Evolutionary conservation across 2,329 filamentous ascomycete species (phyloP), one percentile per base, ranked within the genome.

Genomic region (Beauveria scarabaeidicola): DNA sequence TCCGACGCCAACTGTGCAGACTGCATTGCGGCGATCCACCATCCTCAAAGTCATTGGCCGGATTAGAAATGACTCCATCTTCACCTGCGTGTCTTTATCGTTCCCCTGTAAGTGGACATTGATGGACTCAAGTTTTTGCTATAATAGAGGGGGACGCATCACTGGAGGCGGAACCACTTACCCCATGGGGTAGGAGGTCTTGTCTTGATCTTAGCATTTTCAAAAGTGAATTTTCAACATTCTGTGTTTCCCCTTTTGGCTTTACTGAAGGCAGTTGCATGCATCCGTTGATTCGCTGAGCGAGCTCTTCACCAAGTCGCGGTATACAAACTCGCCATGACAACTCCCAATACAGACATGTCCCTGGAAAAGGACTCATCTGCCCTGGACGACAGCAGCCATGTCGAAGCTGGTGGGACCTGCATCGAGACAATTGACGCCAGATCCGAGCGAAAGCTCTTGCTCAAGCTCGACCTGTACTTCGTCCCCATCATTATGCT

Each of bases 401-500:
- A 61, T 21, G 40, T 36, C n/a, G 48, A 54, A 17, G 27, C 29
- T 11, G 60, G 43, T 41, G 52, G 52, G 9, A 47, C 46, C 27
- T 29, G 61, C 13, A 61, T 66, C 36, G 66, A 67, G 29, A 60
- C 64, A 19, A 63, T 70, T 21, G 70, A 72, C 61, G 64, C 68
- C 3, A 58, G 52, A 7, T 66, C 65, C 11, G 71, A 73, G 62
- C 59, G 61, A 11, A 68, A 66, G 38, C 66, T 72, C 5, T 63
- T 73, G 15, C 58, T 63, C 43, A 73, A 73, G 58, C 68, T 73
- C 5, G 71, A 73, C 53, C 40, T 65, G 17, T 67, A 66, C 52
- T 68, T 73, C 21, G 66, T 70, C 3, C 71, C 72, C 54, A 76
- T 83, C 58, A 78, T 84, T 61, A 82, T 81, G 75, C 68, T 81